Conservation (phyloP, 1,139 yeast species). For the Chernovozyma aurita region DNA sequence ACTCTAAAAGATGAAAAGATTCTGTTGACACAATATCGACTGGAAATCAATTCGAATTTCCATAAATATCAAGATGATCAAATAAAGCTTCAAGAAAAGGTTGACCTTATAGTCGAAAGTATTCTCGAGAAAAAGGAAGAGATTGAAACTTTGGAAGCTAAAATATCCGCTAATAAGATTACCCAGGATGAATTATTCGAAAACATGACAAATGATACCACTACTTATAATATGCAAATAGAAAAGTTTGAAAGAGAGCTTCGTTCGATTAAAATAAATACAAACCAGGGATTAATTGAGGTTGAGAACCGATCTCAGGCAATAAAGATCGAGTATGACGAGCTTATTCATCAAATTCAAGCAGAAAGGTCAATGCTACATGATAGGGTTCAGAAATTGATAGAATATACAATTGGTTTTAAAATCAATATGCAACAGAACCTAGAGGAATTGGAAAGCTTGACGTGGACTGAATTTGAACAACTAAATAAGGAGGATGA, state of each 20-base stretch:
- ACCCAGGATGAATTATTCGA: constrained; percentile 57
- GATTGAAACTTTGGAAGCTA: constrained; percentile 57
- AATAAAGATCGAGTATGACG: constrained; percentile 52
- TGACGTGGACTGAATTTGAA: constrained; percentile 1
- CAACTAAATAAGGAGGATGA: background rate
- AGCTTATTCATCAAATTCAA: constrained; percentile 43
- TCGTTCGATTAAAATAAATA: constrained; percentile 46
- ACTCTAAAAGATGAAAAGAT: constrained; percentile 29
- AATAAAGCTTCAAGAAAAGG: constrained; percentile 52
- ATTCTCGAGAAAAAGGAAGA: constrained; percentile 54
- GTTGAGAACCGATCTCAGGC: constrained; percentile 56
- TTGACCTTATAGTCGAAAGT: constrained; percentile 53
- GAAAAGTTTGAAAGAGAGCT: constrained; percentile 64
- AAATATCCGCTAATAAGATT: constrained; percentile 48
- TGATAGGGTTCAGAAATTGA: constrained; percentile 51
- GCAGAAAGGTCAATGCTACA: constrained; percentile 47
- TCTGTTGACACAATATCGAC: constrained; percentile 44
- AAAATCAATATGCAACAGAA: constrained; percentile 59
- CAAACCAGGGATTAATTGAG: constrained; percentile 48
- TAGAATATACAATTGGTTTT: constrained; percentile 57
- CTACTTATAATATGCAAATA: constrained; percentile 57
- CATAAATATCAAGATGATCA: constrained; percentile 58
- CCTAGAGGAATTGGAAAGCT: constrained; percentile 4
- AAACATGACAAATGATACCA: constrained; percentile 50
- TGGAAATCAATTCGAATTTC: constrained; percentile 42